A percentile compares a stretch with the other conserved stretches of the same genome.
Evolutionary conservation across 2,329 filamentous ascomycete genomes (phyloP).

Genomic region (Penicillium sp.): DNA sequence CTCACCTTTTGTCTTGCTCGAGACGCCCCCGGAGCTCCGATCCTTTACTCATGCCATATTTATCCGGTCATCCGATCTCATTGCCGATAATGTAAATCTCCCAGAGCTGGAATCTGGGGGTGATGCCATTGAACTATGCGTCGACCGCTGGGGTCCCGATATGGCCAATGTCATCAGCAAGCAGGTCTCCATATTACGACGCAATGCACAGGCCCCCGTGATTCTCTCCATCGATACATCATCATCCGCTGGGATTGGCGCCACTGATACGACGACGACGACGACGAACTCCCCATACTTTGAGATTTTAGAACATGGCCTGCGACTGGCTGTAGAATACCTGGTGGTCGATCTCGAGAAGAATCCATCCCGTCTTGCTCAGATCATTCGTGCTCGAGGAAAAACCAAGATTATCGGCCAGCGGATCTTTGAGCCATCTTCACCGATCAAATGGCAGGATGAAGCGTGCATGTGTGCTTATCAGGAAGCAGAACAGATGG

Average conservation of each 20-base stretch:
- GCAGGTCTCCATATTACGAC: conserved; percentile 61
- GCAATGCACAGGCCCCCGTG: conserved; percentile 61
- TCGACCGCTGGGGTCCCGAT: conserved; percentile 61
- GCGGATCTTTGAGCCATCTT: conserved; percentile 36
- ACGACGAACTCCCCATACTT: conserved; percentile 30
- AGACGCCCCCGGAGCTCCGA: conserved; percentile 62
- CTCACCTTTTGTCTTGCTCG: conserved; percentile 64
- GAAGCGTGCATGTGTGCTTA: conserved; percentile 38
- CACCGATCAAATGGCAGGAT: conserved; percentile 39
- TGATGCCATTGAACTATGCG: conserved; percentile 64
- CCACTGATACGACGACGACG: conserved; percentile 7
- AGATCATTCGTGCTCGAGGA: conserved; percentile 39
- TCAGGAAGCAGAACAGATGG: conserved; percentile 40
- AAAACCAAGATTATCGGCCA: conserved; percentile 48
- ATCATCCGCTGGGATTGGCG: conserved; percentile 18
- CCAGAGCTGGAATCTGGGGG: conserved; percentile 61
- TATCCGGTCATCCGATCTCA: conserved; percentile 42
- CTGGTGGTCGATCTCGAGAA: conserved; percentile 42
- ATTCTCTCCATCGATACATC: conserved; percentile 59
- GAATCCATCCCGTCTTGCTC: conserved; percentile 29
- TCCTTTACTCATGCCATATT: conserved; percentile 51
- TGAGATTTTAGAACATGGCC: conserved; percentile 43
- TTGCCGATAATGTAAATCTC: conserved; percentile 46
- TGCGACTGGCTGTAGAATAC: conserved; percentile 48
- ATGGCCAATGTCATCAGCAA: conserved; percentile 56